These are phyloP conservation scores for Kodamaea plutei DNA, from an alignment of 1,139 yeast genomes.

Conservation along the genomic window DNA sequence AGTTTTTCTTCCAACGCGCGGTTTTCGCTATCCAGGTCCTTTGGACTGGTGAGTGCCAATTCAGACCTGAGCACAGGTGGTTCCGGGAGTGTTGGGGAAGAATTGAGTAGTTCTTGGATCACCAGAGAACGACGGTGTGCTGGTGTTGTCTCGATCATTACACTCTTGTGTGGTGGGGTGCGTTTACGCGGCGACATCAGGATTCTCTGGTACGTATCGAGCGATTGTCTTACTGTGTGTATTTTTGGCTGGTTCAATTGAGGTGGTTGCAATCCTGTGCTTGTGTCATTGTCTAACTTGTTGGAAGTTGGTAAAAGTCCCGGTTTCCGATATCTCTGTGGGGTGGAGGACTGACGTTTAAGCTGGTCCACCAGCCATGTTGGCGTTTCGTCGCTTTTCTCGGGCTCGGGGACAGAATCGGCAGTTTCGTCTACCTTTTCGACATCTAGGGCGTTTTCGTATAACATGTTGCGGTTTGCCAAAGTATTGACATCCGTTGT, in stretches of 20 bases:
- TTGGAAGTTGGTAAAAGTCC: slow-evolving; percentile 12
- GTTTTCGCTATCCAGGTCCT: slow-evolving; percentile 3
- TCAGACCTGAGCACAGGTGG: slow-evolving; percentile 42
- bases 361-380: slow-evolving; percentile 38
- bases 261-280: slow-evolving; percentile 21
- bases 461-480: slow-evolving; percentile 11
- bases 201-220: slow-evolving; percentile 34
- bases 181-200: slow-evolving; percentile 33
- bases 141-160: slow-evolving; percentile 14
- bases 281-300: slow-evolving; percentile 23
- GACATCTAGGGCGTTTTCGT: slow-evolving; percentile 3
- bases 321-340: slow-evolving; percentile 24
- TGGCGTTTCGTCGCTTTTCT: slow-evolving; percentile 37
- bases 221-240: slow-evolving; percentile 31
- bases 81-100: slow-evolving; percentile 51
- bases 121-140: slow-evolving; percentile 35
- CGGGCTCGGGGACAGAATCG: slow-evolving; percentile 8
- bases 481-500: slow-evolving; percentile 17
- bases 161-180: slow-evolving; percentile 21
- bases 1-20: background rate
- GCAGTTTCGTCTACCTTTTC: slow-evolving; percentile 7
- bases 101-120: slow-evolving; percentile 40
- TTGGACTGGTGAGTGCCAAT: slow-evolving; percentile 12
- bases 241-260: slow-evolving; percentile 16
- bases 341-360: slow-evolving; percentile 31